Evolutionary conservation across 2,329 filamentous ascomycete species (phyloP), one percentile per base, ranked within the genome.

Genomic region (Exophiala mesophila): DNA sequence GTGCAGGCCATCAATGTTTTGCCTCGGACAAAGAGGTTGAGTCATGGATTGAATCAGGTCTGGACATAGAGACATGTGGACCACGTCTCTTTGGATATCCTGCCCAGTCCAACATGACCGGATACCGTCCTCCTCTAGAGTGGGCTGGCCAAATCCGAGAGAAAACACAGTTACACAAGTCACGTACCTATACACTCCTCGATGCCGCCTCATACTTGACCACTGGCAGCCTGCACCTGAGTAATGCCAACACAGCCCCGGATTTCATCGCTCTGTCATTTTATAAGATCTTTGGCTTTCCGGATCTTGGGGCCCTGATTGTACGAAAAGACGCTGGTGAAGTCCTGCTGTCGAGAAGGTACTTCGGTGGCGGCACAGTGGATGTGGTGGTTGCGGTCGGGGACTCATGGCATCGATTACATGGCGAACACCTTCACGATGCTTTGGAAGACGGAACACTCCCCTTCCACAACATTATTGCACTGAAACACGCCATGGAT

Each of bases 391-490:
- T 88, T 1, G 83, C 80, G 48, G 60, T 80, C 13, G 83, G 78
- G 50, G 82, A 88, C 57, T 75, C 83, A 50, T 96, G 88, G 85
- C 87, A 95, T 68, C 82, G 80, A 1, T 73, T 76, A 23, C 95
- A 94, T 59, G 70, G 73, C 4, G 66, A 74, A 20, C 76, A 76
- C 20, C 66, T 94, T 2, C 77, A 83, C 54, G 76, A 80, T 30
- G 68, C 70, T 2, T 68, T 85, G 5, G 82, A 85, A 56, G 82
- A 85, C 52, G 81, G 81, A 1, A 85, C 90, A 0, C 62, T 95
- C 3, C 88, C 90, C 0, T 82, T 96, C 41, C 90, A 96, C 62
- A 94, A 68, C 58, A 95, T 97, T 50, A 71, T 94, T 40, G 89
- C 89, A 2, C 68, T 95, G 6, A 82, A 83, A 52, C 71, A 77